Conservation (phyloP, 2,329 filamentous ascomycete species). For the Hawksworthiomyces lignivorus region DNA sequence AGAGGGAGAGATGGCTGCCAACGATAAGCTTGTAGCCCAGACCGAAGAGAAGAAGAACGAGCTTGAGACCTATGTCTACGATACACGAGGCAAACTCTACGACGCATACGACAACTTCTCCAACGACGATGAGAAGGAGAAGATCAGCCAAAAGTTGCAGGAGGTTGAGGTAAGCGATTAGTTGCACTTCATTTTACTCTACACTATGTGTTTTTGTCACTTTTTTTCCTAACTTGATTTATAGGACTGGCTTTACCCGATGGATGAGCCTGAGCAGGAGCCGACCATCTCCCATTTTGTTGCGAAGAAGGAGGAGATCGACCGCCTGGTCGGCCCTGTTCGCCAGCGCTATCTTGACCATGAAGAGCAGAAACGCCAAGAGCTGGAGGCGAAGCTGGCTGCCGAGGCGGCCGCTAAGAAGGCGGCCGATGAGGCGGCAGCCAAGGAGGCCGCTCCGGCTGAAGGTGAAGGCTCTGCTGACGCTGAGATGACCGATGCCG, state of each 20-base stretch:
- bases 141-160: conserved; percentile 76
- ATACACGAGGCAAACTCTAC: conserved; percentile 90
- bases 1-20: conserved; percentile 87
- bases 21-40: conserved; percentile 96
- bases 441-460: conserved; percentile 31
- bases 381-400: conserved; percentile 66
- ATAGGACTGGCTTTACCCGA: conserved; percentile 97
- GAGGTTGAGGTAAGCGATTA: conserved; percentile 78
- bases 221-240: background rate
- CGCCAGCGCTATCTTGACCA: conserved; percentile 94
- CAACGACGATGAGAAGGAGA: conserved; percentile 32
- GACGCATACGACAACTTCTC: conserved; percentile 63
- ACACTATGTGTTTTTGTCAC: conserved; percentile 9
- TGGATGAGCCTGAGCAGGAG: too few relatives aligned
- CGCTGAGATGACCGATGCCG: conserved; percentile 58
- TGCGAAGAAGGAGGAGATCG: conserved; percentile 93
- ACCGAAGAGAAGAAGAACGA: conserved; percentile 99
- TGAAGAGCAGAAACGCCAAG: conserved; percentile 76
- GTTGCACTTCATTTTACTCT: too few relatives aligned
- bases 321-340: conserved; percentile 81
- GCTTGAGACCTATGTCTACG: conserved; percentile 95
- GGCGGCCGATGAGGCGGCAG: conserved; percentile 40
- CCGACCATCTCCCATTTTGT: conserved; percentile 94
- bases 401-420: conserved; percentile 73
- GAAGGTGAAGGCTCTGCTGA: conserved; percentile 34